Base-by-base conservation (phyloP, 352 stramenopile genomes). In the Phytophthora meadii region DNA sequence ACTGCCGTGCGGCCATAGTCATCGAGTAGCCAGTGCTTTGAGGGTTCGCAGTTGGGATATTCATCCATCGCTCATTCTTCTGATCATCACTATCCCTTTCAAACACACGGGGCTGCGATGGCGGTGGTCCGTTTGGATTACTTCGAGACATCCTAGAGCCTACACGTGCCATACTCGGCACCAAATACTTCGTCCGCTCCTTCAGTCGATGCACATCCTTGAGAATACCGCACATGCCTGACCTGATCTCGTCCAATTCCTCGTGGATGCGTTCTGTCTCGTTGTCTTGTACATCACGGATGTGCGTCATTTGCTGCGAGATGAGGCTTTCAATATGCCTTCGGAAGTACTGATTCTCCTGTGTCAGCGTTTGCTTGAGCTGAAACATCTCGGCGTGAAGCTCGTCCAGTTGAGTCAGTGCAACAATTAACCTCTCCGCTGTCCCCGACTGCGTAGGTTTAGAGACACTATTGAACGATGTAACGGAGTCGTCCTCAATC, bases 121-220 rank as follows among this genome's bases (percentile, higher is more conserved):
- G 45, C 17, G 22, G 27, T 15, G 51, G 40, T 60, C 44, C 65
- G 53, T 65, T 59, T 36, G 40, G 24, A 54, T 59, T 61, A 47
- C 55, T 64, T 61, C 52, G 65, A 27, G 61, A 55, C 25, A 45
- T 50, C 7, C 39, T 63, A 40, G 61, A 47, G n/a, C 69, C 50
- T 52, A 67, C 63, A 44, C 65, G 63, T 19, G 74, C 65, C 52
- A 74, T 76, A 54, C 77, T 81, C 5, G 77, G 82, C 30, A 82
- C 76, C 17, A 91, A 36, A n/a, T 88, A 87, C 62, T 88, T 88
- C 32, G 82, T 88, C 8, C 82, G 72, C 51, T 91, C 82, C 51
- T 91, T 91, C 9, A 89, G 59, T 46, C 81, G 55, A 61, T 91
- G 82, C 54, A 89, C 78, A 42, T 91, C 82, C 37, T 86, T 88